Evolutionary conservation across 352 stramenopile genomes (phyloP), one percentile per base, ranked within the genome.

Genomic region (Stramenopiles sp.): DNA sequence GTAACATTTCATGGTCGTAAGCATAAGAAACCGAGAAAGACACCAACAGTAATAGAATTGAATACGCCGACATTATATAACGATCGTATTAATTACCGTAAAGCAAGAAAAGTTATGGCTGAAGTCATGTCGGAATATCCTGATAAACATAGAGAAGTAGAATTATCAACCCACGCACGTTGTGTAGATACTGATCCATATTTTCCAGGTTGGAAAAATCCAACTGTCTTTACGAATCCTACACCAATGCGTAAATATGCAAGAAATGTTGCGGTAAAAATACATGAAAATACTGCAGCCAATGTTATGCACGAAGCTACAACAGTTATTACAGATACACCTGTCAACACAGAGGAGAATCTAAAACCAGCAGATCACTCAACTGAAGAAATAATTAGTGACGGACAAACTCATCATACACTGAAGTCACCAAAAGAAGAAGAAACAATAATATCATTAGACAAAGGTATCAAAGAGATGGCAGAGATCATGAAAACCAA

Each of bases 161-260:
- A 33, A 31, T 13, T 76, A 13, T 76, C 65, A 7, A 33, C 4
- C 13, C 30, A 76, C 13, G 65, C 65, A 7, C 30, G 65, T 76
- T 76, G 65, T 20, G 65, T 76, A 13, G 65, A 76, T 33, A 13
- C 30, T 13, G 65, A 76, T 13, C 65, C 65, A 76, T 76, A 76
- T 20, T 13, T 76, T 1, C 65, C 65, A 76, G 65, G 13, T 20
- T 76, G 31, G 30, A 31, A 33, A 7, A 76, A 76, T 33, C 65
- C 65, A 31, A 33, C 13, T 13, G 65, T 4, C 31, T 33, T 76
- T 4, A 76, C 4, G 13, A 76, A 76, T 33, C 65, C 65, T 13
- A 76, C 65, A 33, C 4, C 13, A 31, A 4, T 76, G 65, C 65
- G 65, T 7, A 76, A 76, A 33, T 4, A 4, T 76, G 65, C 65